Conservation (phyloP, 225 moss, liverwort and hornwort genomes). For the Pseudisothecium myosuroides region DNA sequence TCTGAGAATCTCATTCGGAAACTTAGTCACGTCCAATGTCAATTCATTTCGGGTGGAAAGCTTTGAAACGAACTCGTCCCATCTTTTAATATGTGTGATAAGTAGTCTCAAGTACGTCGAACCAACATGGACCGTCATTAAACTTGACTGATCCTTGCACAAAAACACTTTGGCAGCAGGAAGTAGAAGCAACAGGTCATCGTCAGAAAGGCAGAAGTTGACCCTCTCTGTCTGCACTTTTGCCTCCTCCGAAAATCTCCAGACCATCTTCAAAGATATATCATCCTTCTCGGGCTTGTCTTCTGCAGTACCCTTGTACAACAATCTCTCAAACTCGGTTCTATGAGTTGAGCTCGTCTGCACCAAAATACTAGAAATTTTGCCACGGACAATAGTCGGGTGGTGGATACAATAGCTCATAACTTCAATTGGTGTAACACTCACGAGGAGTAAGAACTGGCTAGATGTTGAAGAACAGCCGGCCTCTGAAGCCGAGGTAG, state of each 20-base stretch:
- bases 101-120: slow-evolving; percentile 50
- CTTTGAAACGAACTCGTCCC: slow-evolving; percentile 46
- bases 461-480: neutral
- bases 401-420: slow-evolving; percentile 58
- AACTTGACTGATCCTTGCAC: slow-evolving; percentile 11
- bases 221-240: neutral
- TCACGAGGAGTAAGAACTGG: slow-evolving; percentile 29
- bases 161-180: slow-evolving; percentile 63
- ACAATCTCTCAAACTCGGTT: slow-evolving; percentile 48
- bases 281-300: neutral
- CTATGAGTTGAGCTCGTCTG: slow-evolving; percentile 42
- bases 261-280: slow-evolving; percentile 12
- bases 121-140: slow-evolving; percentile 36
- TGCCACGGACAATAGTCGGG: slow-evolving; percentile 50
- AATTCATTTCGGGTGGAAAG: neutral
- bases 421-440: slow-evolving; percentile 57
- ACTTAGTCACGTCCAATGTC: neutral
- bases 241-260: slow-evolving; percentile 28
- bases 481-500: neutral
- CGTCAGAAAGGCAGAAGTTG: slow-evolving; percentile 18
- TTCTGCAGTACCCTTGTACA: slow-evolving; percentile 31
- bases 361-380: slow-evolving; percentile 52
- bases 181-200: slow-evolving; percentile 49
- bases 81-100: slow-evolving; percentile 35
- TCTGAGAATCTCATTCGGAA: neutral